These are phyloP conservation scores for Zychaea mexicana DNA, from an alignment of 371 early-diverging fungal species.

Conservation along the genomic window DNA sequence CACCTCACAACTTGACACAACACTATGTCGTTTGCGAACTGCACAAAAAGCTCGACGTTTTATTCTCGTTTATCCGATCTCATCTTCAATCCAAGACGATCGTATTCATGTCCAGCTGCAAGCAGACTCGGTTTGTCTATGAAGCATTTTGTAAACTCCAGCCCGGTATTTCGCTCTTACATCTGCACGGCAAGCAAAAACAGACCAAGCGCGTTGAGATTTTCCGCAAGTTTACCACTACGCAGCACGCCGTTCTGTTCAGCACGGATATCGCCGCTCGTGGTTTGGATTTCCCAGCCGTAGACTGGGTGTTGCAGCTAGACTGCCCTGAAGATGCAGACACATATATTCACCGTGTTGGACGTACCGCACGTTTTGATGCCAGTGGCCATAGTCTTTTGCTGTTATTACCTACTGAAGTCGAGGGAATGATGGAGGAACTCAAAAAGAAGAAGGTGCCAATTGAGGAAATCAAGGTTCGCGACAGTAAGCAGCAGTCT, in stretches of 20 bases:
- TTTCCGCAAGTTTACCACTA: slow-evolving; percentile 82
- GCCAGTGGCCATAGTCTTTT: slow-evolving; percentile 86
- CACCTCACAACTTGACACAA: slow-evolving; percentile 83
- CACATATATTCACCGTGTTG: slow-evolving; percentile 98
- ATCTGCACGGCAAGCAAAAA: slow-evolving; percentile 96
- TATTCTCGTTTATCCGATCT: slow-evolving; percentile 91
- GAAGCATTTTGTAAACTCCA: slow-evolving; percentile 95
- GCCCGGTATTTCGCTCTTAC: slow-evolving; percentile 89
- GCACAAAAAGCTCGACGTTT: slow-evolving; percentile 85
- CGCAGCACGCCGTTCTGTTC: slow-evolving; percentile 78
- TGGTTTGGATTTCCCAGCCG: slow-evolving; percentile 98
- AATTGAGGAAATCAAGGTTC: slow-evolving; percentile 84
- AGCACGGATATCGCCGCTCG: slow-evolving; percentile 98
- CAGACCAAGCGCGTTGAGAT: slow-evolving; percentile 91
- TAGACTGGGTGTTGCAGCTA: slow-evolving; percentile 97
- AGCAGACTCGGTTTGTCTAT: slow-evolving; percentile 79
- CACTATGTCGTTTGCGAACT: slow-evolving; percentile 84
- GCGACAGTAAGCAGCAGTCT: slow-evolving; percentile 73
- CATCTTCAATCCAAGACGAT: slow-evolving; percentile 82
- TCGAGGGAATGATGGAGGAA: slow-evolving; percentile 76
- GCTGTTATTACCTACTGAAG: slow-evolving; percentile 88
- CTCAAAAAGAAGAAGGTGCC: slow-evolving; percentile 80
- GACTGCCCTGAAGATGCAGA: slow-evolving; percentile 97
- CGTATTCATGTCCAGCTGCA: slow-evolving; percentile 47
- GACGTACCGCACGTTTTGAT: slow-evolving; percentile 96